Conservation (phyloP, 2,329 filamentous ascomycete species). For the Rutstroemia sydowiana region DNA sequence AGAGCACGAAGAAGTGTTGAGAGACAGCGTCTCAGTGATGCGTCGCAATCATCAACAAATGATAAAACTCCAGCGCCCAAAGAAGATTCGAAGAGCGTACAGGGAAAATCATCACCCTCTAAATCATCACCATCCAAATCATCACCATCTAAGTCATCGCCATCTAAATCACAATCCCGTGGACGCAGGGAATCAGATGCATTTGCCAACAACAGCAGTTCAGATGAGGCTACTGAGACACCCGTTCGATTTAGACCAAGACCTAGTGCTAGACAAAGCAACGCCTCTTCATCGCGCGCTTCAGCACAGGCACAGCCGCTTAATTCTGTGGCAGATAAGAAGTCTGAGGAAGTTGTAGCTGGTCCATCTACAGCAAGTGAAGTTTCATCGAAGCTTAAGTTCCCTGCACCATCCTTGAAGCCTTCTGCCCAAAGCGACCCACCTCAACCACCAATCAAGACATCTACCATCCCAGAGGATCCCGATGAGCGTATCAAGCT, state of each 20-base stretch:
- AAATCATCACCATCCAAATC: too few species aligned
- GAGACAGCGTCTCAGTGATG: too few species aligned
- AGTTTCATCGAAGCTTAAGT: background rate
- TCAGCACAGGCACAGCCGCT: background rate
- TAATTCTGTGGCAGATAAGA: background rate
- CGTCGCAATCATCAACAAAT: too few species aligned
- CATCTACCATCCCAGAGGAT: background rate
- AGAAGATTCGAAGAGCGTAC: too few species aligned
- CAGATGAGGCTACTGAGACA: constrained; percentile 1
- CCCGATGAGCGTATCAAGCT: background rate
- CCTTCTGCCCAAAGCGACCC: background rate
- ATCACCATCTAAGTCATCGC: background rate
- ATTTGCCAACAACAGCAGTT: background rate
- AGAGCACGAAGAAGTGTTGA: too few species aligned
- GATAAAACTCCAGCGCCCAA: too few species aligned
- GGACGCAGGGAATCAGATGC: constrained; percentile 2
- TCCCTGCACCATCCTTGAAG: background rate
- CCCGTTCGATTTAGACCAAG: background rate
- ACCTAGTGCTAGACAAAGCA: background rate
- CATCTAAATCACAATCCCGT: background rate
- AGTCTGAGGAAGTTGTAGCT: background rate
- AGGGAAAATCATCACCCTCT: too few species aligned
- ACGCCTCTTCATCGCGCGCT: background rate
- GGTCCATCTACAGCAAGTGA: background rate
- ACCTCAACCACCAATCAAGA: background rate